Percentiles rank a stretch among this genome's conserved stretches.
phyloP scores from a whole-genome alignment of 2,329 filamentous ascomycete species.

The Colletotrichum caudatum region DNA sequence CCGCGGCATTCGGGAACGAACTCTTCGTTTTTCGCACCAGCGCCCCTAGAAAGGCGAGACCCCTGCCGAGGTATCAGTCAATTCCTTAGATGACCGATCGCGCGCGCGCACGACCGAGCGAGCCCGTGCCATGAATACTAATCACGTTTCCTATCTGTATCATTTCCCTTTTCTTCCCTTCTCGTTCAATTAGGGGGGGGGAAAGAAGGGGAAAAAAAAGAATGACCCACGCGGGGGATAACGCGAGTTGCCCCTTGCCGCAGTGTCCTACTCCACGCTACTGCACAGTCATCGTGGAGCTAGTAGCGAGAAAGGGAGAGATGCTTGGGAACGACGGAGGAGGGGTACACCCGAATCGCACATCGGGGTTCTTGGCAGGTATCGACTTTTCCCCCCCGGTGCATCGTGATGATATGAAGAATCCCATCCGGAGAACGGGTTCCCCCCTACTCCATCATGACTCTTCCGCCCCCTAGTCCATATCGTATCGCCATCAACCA shows the following conservation, averaged over 20 bases:
- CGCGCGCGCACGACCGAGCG: background rate
- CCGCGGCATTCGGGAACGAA: conserved; percentile 10
- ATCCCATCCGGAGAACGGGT: conserved; percentile 8
- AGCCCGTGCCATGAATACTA: background rate
- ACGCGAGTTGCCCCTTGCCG: conserved; percentile 7
- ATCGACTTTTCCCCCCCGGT: conserved; percentile 10
- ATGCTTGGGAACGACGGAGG: background rate
- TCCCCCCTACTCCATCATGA: background rate
- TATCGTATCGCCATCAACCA: background rate
- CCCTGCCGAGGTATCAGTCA: conserved; percentile 19
- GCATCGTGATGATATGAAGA: conserved; percentile 36
- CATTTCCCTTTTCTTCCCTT: background rate
- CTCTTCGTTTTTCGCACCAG: background rate
- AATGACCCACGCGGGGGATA: background rate
- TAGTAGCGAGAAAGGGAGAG: background rate
- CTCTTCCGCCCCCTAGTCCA: background rate
- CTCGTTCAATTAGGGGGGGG: no score
- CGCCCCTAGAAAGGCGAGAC: conserved; percentile 6
- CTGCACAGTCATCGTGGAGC: conserved; percentile 6
- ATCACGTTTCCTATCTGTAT: background rate
- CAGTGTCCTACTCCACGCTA: conserved; percentile 6
- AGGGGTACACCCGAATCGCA: conserved; percentile 22
- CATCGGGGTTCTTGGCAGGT: conserved; percentile 28
- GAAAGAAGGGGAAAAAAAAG: no score
- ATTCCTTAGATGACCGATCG: conserved; percentile 18